Conservation (phyloP, 73 alveolate species). For the Symbiodinium pilosum region DNA sequence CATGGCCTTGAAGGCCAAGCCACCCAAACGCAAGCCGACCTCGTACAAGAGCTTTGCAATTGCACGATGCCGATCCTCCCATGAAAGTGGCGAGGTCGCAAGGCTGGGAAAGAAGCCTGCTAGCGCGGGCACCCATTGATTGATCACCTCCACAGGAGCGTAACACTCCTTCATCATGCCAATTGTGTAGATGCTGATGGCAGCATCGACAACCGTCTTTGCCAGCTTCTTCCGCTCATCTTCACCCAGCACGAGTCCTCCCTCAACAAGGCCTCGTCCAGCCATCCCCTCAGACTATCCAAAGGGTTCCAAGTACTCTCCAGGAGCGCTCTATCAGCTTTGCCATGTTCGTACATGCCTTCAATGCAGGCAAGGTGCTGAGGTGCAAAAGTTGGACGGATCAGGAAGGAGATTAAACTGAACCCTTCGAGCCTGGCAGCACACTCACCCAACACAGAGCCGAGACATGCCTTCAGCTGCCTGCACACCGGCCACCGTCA, state of each 20-base stretch:
- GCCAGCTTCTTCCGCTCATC: not conserved
- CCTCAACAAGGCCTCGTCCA: not conserved
- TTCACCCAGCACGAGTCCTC: not conserved
- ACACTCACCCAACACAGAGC: no score
- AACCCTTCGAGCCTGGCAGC: not conserved
- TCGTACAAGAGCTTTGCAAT: conserved; percentile 10
- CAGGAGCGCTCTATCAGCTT: not conserved
- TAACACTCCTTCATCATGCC: not conserved
- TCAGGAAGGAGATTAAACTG: not conserved
- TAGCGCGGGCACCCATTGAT: not conserved
- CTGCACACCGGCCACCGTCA: not conserved
- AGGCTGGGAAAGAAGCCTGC: not conserved
- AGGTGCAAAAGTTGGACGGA: not conserved
- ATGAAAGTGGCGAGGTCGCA: not conserved
- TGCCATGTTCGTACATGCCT: not conserved
- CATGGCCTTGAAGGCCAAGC: conserved; percentile 20
- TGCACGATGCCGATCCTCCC: not conserved
- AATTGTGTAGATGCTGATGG: not conserved
- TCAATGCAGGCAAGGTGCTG: not conserved
- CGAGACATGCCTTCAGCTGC: no score
- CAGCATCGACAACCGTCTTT: not conserved
- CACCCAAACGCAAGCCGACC: not conserved
- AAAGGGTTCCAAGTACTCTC: not conserved
- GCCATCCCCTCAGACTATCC: not conserved
- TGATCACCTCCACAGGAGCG: not conserved